Conservation (phyloP, 441 rosid genomes). For the Aquilaria agallochum region DNA sequence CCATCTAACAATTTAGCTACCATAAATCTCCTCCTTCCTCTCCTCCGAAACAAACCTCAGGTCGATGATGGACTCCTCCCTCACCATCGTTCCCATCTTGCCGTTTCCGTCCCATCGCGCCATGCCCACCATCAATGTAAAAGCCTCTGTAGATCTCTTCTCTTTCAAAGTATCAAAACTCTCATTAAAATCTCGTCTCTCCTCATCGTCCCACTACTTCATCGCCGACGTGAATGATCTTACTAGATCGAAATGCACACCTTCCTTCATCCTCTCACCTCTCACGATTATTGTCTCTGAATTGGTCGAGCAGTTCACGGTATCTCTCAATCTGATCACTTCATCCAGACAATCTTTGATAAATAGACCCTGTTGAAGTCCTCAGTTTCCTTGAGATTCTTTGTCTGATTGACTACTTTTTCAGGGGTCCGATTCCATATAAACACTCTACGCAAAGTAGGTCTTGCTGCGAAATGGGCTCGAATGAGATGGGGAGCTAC, state of each 20-base stretch:
- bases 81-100: too few relatives aligned
- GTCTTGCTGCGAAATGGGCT: constrained; percentile 70
- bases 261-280: constrained; percentile 58
- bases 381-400: constrained; percentile 28
- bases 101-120: too few relatives aligned
- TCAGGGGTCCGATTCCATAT: constrained; percentile 69
- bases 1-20: too few relatives aligned
- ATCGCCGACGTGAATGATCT: constrained; percentile 78
- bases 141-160: too few relatives aligned
- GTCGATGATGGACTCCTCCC: too few relatives aligned
- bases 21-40: too few relatives aligned
- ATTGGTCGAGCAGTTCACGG: constrained; percentile 88
- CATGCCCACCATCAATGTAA: too few relatives aligned
- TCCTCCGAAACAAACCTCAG: too few relatives aligned
- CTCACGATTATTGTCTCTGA: constrained; percentile 57
- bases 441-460: constrained; percentile 55
- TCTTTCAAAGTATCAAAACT: too few relatives aligned
- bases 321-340: constrained; percentile 53
- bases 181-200: constrained; percentile 8
- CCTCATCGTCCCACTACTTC: constrained; percentile 83
- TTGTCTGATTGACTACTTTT: constrained; percentile 53
- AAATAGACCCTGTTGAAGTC: constrained; percentile 36
- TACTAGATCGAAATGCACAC: constrained; percentile 87
- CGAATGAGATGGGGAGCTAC: constrained; percentile 80
- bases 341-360: constrained; percentile 48